These are phyloP conservation scores for Jamesozyma spencerorum DNA, from an alignment of 805 yeast species.

Conservation along the genomic window DNA sequence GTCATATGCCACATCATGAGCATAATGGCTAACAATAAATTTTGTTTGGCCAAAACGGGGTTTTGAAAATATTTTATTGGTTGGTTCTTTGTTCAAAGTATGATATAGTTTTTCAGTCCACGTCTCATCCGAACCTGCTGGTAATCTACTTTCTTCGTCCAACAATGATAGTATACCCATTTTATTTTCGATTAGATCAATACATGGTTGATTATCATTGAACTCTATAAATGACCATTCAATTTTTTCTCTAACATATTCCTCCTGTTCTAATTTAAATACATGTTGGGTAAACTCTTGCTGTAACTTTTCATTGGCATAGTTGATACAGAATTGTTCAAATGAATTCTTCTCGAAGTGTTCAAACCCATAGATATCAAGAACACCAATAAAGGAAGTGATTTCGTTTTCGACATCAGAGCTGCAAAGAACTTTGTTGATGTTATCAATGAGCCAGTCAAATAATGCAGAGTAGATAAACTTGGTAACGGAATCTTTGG, in stretches of 20 bases:
- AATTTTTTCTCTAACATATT: slow-evolving; percentile 82
- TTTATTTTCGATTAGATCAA: slow-evolving; percentile 79
- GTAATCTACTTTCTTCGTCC: slow-evolving; percentile 92
- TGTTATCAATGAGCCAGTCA: slow-evolving; percentile 87
- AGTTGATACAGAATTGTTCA: slow-evolving; percentile 95
- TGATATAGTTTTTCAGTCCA: slow-evolving; percentile 89
- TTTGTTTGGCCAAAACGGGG: slow-evolving; percentile 92
- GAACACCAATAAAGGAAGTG: slow-evolving; percentile 81
- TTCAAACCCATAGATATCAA: slow-evolving; percentile 96
- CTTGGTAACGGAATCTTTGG: slow-evolving; percentile 93
- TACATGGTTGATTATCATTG: slow-evolving; percentile 95
- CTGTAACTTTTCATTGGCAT: slow-evolving; percentile 94
- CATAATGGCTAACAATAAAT: slow-evolving; percentile 87
- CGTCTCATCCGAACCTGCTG: slow-evolving; percentile 85
- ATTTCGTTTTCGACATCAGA: slow-evolving; percentile 50
- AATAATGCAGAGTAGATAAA: slow-evolving; percentile 85
- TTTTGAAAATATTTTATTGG: slow-evolving; percentile 71
- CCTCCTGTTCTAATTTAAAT: slow-evolving; percentile 94
- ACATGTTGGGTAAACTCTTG: slow-evolving; percentile 97
- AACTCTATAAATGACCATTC: slow-evolving; percentile 97
- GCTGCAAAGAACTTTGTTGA: slow-evolving; percentile 65
- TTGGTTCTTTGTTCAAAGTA: slow-evolving; percentile 70
- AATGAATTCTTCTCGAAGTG: slow-evolving; percentile 91
- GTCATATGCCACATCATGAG: slow-evolving; percentile 87
- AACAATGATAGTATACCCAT: slow-evolving; percentile 79